These are phyloP conservation scores for Pleodorina starrii DNA, from an alignment of 139 green algal species.

Conservation along the genomic window DNA sequence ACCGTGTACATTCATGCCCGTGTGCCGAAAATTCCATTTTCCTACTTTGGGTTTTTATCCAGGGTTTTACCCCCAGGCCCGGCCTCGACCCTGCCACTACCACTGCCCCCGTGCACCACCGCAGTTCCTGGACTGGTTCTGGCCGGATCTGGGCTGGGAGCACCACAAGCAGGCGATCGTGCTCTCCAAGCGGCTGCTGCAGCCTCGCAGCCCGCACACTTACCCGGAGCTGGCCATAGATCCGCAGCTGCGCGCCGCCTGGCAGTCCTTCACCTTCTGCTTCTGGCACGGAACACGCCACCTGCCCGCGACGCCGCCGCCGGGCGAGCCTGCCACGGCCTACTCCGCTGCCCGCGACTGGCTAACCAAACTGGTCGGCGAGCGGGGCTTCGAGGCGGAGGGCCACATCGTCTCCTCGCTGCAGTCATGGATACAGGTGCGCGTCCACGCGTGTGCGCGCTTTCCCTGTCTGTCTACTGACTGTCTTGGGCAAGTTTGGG, in stretches of 20 bases:
- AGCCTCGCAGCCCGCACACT: constrained; percentile 8
- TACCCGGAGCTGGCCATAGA: constrained; percentile 25
- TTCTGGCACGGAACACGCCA: constrained; percentile 44
- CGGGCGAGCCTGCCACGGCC: neutral
- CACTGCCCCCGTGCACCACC: too few relatives aligned
- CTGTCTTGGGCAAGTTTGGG: too few relatives aligned
- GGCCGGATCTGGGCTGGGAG: constrained; percentile 43
- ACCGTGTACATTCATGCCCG: too few relatives aligned
- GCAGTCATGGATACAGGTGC: constrained; percentile 37
- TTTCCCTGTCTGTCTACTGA: too few relatives aligned
- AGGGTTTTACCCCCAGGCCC: too few relatives aligned
- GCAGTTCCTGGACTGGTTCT: constrained; percentile 50
- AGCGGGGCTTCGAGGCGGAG: constrained; percentile 36
- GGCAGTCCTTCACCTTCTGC: constrained; percentile 44
- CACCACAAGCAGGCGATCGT: constrained; percentile 48
- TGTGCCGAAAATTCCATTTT: too few relatives aligned
- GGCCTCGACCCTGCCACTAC: too few relatives aligned
- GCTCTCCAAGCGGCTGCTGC: constrained; percentile 45
- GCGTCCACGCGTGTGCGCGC: too few relatives aligned
- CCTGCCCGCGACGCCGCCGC: neutral
- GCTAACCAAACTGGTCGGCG: constrained; percentile 27
- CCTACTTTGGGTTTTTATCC: too few relatives aligned
- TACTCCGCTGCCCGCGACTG: constrained; percentile 37
- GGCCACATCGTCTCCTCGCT: constrained; percentile 14
- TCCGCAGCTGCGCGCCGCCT: constrained; percentile 27